A percentile compares a stretch with the other conserved stretches of the same genome.
phyloP scores from a whole-genome alignment of 2,329 filamentous ascomycete genomes.

The Pseudogymnoascus pannorum region DNA sequence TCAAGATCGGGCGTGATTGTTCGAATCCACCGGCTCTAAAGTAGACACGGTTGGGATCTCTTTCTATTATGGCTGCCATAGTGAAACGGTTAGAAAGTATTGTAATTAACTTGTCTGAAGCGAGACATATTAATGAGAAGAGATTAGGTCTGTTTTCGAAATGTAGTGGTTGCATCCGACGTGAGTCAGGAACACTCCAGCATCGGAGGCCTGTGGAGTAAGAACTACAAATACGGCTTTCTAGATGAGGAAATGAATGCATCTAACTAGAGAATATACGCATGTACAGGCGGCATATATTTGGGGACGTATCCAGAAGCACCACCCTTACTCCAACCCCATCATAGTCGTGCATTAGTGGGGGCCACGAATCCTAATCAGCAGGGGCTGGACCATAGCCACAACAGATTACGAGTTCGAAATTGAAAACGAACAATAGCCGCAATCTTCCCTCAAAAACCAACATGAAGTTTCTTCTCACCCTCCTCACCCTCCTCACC shows the following conservation, averaged over 20 bases:
- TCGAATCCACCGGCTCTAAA: constrained; percentile 4
- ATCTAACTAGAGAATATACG: background rate
- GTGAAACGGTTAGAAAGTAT: background rate
- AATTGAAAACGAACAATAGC: too few species aligned
- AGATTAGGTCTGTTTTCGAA: background rate
- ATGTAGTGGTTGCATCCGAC: background rate
- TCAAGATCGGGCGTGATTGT: constrained; percentile 14
- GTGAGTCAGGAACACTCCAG: background rate
- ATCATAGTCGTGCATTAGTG: background rate
- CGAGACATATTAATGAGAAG: background rate
- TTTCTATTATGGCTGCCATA: background rate
- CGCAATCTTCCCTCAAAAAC: too few species aligned
- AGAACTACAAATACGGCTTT: background rate
- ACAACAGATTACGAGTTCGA: background rate
- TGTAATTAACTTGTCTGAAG: background rate
- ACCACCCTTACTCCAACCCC: background rate
- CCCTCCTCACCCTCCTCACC: background rate
- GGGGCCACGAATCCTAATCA: background rate
- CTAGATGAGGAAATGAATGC: background rate
- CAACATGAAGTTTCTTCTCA: background rate
- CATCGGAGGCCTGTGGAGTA: background rate
- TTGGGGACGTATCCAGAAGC: background rate
- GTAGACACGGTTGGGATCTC: background rate
- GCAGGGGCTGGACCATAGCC: background rate
- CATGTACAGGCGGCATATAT: background rate